Evolutionary conservation across 495 filamentous ascomycete species (phyloP), one percentile per base, ranked within the genome.

Genomic region (Aspergillus baeticus): DNA sequence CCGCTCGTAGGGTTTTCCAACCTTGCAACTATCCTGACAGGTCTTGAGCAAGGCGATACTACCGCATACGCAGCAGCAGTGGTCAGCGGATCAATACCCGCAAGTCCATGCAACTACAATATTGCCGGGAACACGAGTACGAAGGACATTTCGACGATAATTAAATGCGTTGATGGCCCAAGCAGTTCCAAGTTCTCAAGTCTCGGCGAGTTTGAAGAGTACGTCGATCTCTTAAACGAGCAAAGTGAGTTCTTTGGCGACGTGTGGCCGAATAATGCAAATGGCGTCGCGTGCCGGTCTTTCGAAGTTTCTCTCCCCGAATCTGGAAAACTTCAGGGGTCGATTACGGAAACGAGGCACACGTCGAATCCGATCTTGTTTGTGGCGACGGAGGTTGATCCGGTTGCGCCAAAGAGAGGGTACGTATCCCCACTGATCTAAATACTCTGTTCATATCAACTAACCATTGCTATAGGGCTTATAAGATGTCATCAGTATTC

Each of bases 401-500:
- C 42, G 21, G 42, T 45, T n/a, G 8, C 42, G 3, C 42, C 42
- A 3, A 21, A 21, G 22, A 45, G 42, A 45, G 42, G 42, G 42
- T 45, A n/a, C 21, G 42, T 45, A 44, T 43, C 15, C 18, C 6
- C 5, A 10, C 6, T 10, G 7, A 43, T 21, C 39, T 10, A 22
- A 21, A 3, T 43, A 43, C 26, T 1, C 22, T 18, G 11, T 2
- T 3, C 10, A 21, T 26, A n/a, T n/a, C n/a, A 26, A 45, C 42
- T 13, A 37, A 37, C 35, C 4, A 29, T 45, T 1, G 5, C 17
- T 5, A 18, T 15, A 48, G 45, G 2, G 45, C 45, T 7, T 7
- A 48, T 10, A 48, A 48, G 11, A 48, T 48, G 45, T 48, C 45
- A 1, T 34, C 26, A 10, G 45, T 48, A 1, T 48, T 48, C n/a